Percentiles rank a stretch among this genome's conserved stretches.
These are phyloP conservation scores for Trichomonas tenax DNA, from an alignment of 208 protist genomes.

Conservation along the genomic window DNA sequence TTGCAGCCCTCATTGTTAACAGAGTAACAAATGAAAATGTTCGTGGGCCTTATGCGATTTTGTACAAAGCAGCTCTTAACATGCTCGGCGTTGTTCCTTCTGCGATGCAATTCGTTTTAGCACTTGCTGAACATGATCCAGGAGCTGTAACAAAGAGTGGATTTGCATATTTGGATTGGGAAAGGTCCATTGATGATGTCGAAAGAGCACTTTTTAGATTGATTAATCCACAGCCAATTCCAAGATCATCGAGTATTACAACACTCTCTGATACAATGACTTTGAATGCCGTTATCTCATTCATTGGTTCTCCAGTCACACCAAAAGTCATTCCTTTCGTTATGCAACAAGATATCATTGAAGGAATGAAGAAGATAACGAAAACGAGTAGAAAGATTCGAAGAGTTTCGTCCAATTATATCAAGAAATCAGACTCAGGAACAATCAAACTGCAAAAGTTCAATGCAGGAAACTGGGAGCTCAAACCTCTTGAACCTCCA, in stretches of 20 bases:
- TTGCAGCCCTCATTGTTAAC: background rate
- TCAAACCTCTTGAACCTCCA: background rate
- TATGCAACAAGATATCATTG: background rate
- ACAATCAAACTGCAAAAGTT: background rate
- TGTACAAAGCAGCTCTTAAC: background rate
- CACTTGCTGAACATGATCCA: background rate
- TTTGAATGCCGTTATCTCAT: background rate
- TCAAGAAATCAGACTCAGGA: background rate
- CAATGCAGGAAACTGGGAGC: background rate
- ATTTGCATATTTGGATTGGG: background rate
- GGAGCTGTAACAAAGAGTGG: background rate
- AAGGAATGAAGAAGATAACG: too few species aligned
- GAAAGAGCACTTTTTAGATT: background rate
- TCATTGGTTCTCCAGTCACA: background rate
- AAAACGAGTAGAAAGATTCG: too few species aligned
- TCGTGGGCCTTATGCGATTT: background rate
- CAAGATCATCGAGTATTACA: background rate
- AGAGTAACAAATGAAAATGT: background rate
- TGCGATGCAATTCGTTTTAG: background rate
- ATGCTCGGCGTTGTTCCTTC: background rate
- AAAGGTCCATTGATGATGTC: background rate
- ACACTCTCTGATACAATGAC: background rate
- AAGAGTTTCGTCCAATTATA: background rate
- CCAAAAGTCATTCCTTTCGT: background rate
- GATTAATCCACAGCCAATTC: background rate